These are phyloP conservation scores for Trichoderma erinaceum DNA, from an alignment of 495 filamentous ascomycete species.

Conservation along the genomic window DNA sequence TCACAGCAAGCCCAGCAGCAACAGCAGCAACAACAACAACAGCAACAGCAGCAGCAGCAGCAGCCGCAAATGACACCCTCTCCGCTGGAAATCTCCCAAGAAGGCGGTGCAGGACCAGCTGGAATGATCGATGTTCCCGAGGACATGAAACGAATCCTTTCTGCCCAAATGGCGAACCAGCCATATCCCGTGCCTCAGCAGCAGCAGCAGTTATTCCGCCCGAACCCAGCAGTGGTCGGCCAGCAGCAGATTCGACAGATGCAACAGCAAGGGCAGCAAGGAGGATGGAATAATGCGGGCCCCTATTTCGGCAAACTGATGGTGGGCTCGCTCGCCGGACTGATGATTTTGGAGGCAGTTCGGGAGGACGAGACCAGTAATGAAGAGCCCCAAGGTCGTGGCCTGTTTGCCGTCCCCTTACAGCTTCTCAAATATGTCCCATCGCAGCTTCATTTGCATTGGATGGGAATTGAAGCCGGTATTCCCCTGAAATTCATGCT, in stretches of 20 bases:
- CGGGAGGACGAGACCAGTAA: slow-evolving; percentile 49
- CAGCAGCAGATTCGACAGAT: slow-evolving; percentile 37
- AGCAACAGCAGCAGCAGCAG: slow-evolving; percentile 1
- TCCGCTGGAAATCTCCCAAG: slow-evolving; percentile 22
- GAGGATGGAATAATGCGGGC: slow-evolving; percentile 36
- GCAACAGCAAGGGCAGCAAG: slow-evolving; percentile 37
- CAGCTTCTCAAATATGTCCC: slow-evolving; percentile 42
- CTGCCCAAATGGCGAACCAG: slow-evolving; percentile 39
- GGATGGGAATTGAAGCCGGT: slow-evolving; percentile 43
- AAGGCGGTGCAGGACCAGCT: slow-evolving; percentile 37
- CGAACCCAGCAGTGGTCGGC: slow-evolving; percentile 33
- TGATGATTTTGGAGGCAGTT: slow-evolving; percentile 84
- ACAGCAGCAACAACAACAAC: slow-evolving; percentile 10
- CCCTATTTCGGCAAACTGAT: slow-evolving; percentile 68
- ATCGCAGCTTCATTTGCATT: slow-evolving; percentile 34
- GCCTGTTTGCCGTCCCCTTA: slow-evolving; percentile 62
- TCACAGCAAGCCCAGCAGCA: background rate
- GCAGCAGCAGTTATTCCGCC: slow-evolving; percentile 30
- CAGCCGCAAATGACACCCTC: slow-evolving; percentile 23
- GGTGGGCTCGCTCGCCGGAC: slow-evolving; percentile 81
- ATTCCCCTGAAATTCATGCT: slow-evolving; percentile 53
- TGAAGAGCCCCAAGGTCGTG: slow-evolving; percentile 57
- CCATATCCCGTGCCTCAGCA: slow-evolving; percentile 41
- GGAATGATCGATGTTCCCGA: slow-evolving; percentile 77
- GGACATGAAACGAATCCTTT: slow-evolving; percentile 63